Percentiles rank a stretch among this genome's conserved stretches.
These are phyloP conservation scores for Rhodosorus marinus DNA, from an alignment of 23 red algal genomes.

Conservation along the genomic window DNA sequence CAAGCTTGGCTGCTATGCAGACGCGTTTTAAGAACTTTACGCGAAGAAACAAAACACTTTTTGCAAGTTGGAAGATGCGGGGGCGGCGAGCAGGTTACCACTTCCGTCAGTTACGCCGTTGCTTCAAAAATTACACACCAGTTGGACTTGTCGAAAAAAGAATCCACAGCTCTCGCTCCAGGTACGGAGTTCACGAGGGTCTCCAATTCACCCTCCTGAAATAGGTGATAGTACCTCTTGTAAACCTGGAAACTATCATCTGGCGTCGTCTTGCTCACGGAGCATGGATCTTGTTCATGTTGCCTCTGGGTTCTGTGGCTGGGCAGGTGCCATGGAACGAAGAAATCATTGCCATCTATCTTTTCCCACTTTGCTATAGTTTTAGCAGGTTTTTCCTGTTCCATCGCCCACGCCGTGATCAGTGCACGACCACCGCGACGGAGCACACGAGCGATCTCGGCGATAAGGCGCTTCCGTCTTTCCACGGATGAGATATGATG, in stretches of 20 bases:
- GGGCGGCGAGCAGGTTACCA: too few relatives aligned
- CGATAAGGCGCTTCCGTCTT: constrained; percentile 27
- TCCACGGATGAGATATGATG: constrained; percentile 49
- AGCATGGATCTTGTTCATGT: too few relatives aligned
- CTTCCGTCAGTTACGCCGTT: too few relatives aligned
- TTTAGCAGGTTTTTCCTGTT: constrained; percentile 1
- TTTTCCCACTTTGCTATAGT: neutral
- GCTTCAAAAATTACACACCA: neutral
- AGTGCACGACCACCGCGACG: constrained; percentile 18
- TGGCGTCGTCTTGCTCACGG: neutral
- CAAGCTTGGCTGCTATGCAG: too few relatives aligned
- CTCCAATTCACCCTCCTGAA: neutral
- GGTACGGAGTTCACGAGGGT: neutral
- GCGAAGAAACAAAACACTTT: too few relatives aligned
- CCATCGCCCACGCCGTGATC: constrained; percentile 69
- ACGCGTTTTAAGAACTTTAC: too few relatives aligned
- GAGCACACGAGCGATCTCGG: constrained; percentile 36
- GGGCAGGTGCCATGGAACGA: neutral
- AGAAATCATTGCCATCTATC: neutral
- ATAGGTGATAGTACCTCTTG: neutral
- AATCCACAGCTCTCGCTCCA: neutral
- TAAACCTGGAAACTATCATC: neutral
- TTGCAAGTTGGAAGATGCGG: too few relatives aligned
- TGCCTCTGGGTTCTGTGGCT: too few relatives aligned
- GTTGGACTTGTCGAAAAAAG: neutral